Conservation (phyloP, 106 monocot species). For the Platanthera zijinensis region DNA sequence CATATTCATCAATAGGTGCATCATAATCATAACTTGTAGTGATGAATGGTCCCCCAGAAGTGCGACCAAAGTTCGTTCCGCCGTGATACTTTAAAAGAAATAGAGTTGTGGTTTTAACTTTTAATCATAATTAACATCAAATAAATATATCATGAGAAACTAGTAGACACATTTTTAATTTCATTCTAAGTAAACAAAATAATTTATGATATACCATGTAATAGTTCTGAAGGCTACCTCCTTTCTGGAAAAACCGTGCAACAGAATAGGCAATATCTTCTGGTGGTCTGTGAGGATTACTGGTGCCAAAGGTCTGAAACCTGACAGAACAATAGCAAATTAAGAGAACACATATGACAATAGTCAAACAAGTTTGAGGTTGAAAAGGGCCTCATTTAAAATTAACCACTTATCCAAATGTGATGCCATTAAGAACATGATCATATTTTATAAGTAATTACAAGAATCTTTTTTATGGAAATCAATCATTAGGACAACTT, state of each 20-base stretch:
- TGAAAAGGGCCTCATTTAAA: neutral
- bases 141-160: neutral
- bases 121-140: neutral
- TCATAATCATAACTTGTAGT: constrained; percentile 99
- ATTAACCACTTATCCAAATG: neutral
- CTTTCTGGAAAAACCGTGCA: constrained; percentile 96
- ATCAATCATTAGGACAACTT: neutral
- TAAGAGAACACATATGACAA: neutral
- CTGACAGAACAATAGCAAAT: constrained; percentile 19
- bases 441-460: neutral
- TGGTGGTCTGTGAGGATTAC: constrained; percentile 87
- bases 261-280: constrained; percentile 96
- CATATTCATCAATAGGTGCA: constrained; percentile 98
- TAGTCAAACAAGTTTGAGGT: neutral
- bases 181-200: neutral
- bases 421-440: neutral
- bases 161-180: neutral
- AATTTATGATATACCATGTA: constrained; percentile 59
- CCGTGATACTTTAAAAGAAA: constrained; percentile 73
- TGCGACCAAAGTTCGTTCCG: constrained; percentile 96
- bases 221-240: constrained; percentile 91
- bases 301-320: constrained; percentile 86
- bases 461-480: neutral
- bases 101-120: constrained; percentile 1
- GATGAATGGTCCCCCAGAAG: constrained; percentile 93